Conservation (phyloP, 1,139 yeast species). For the Hemisphaericaspora xylanilytica region DNA sequence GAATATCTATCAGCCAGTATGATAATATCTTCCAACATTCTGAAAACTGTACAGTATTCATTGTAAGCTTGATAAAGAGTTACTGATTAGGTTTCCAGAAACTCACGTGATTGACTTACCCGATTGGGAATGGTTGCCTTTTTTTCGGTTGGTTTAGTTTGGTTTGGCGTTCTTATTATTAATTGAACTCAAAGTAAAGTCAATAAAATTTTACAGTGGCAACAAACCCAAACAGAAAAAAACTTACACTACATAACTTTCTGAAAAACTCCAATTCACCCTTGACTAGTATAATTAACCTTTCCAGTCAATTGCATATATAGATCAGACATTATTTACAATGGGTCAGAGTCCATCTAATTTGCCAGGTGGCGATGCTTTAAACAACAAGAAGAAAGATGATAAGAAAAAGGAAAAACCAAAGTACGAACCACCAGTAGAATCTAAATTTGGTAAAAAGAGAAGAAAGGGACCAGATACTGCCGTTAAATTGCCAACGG, state of each 20-base stretch:
- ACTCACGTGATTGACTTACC: background rate
- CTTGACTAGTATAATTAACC: no score
- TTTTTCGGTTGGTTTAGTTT: no score
- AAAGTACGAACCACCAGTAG: slow-evolving; percentile 97
- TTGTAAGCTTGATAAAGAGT: no score
- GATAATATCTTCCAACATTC: no score
- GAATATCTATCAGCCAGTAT: no score
- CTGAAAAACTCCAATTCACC: no score
- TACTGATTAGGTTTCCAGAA: background rate
- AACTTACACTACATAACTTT: no score
- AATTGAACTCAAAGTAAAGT: background rate
- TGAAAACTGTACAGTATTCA: no score
- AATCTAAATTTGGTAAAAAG: slow-evolving; percentile 86
- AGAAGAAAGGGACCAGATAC: slow-evolving; percentile 92
- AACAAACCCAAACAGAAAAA: background rate
- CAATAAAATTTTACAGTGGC: background rate
- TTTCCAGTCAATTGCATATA: slow-evolving; percentile 2
- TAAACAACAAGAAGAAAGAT: slow-evolving; percentile 62
- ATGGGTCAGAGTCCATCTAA: slow-evolving; percentile 85
- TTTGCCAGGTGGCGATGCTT: slow-evolving; percentile 55
- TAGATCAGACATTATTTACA: background rate
- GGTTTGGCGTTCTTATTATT: no score
- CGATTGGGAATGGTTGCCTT: no score
- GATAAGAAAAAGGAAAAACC: slow-evolving; percentile 84
- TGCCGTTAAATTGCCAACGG: slow-evolving; percentile 80